Conservation (phyloP, 2,329 filamentous ascomycete genomes). For the Raffaelea arxii region DNA sequence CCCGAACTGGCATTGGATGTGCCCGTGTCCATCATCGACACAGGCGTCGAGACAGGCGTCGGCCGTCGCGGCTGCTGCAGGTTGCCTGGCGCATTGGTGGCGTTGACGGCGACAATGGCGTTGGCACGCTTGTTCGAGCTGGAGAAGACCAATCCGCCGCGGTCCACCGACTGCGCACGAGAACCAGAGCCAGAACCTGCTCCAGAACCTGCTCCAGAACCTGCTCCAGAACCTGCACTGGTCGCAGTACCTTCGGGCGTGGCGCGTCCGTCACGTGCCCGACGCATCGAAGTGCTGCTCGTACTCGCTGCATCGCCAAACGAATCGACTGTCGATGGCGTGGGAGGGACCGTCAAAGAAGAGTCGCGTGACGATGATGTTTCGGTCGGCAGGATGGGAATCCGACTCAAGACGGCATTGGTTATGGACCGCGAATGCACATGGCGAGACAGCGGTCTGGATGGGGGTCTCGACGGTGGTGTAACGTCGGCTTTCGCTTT, state of each 20-base stretch:
- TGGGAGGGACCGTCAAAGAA: slow-evolving; percentile 33
- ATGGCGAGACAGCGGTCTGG: slow-evolving; percentile 25
- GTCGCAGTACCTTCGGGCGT: too few relatives aligned
- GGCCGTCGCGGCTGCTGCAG: slow-evolving; percentile 38
- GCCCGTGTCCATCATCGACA: slow-evolving; percentile 32
- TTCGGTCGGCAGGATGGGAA: too few relatives aligned
- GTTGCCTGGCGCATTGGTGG: slow-evolving; percentile 51
- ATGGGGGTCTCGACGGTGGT: slow-evolving; percentile 6
- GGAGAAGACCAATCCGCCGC: slow-evolving; percentile 40
- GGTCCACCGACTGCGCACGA: slow-evolving; percentile 55
- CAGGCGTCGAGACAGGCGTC: too few relatives aligned
- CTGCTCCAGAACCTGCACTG: too few relatives aligned
- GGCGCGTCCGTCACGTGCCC: slow-evolving; percentile 33
- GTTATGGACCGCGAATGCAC: slow-evolving; percentile 33
- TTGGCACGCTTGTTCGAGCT: slow-evolving; percentile 54
- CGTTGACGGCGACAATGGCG: slow-evolving; percentile 54
- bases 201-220: too few relatives aligned
- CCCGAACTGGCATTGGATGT: not conserved
- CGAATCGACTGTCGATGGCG: too few relatives aligned
- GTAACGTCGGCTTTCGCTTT: slow-evolving; percentile 13
- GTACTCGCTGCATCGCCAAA: too few relatives aligned
- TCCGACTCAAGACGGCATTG: slow-evolving; percentile 34
- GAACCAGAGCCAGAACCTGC: slow-evolving; percentile 37
- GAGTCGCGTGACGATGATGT: too few relatives aligned
- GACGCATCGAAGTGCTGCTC: too few relatives aligned